Evolutionary conservation across 106 monocot genomes (phyloP).

Genomic region (Dactylorhiza incarnata): DNA sequence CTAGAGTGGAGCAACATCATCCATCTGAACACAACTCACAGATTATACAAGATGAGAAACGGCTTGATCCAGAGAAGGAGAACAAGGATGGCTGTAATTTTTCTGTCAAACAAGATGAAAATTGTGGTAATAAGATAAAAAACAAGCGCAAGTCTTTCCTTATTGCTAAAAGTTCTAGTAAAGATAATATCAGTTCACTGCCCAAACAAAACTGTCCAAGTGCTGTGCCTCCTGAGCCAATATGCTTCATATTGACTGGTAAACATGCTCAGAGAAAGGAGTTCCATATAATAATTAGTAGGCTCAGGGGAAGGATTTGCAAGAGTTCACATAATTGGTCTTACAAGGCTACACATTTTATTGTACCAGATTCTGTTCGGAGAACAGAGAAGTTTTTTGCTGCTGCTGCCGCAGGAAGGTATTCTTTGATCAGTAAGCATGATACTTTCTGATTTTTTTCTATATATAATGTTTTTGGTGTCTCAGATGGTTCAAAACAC

Average conservation of each 20-base stretch:
- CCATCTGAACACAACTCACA: conserved; percentile 10
- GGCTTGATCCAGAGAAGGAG: conserved; percentile 59
- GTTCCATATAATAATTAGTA: conserved; percentile 42
- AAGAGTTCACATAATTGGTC: conserved; percentile 89
- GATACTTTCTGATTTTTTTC: neutral
- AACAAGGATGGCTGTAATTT: conserved; percentile 23
- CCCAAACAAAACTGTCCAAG: neutral
- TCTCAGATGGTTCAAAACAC: neutral
- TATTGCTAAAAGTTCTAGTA: neutral
- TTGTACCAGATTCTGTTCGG: conserved; percentile 65
- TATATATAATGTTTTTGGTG: neutral
- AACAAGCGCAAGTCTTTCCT: neutral
- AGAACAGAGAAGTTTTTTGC: conserved; percentile 98
- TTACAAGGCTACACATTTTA: conserved; percentile 86
- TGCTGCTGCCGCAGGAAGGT: conserved; percentile 97
- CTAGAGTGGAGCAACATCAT: neutral
- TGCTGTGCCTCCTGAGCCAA: conserved; percentile 17
- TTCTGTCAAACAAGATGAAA: neutral
- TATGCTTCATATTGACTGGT: conserved; percentile 78
- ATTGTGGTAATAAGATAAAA: neutral
- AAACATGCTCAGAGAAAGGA: conserved; percentile 77
- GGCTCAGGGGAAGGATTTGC: conserved; percentile 59
- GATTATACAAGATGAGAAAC: conserved; percentile 12
- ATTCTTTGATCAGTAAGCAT: neutral
- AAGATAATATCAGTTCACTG: neutral